These are phyloP conservation scores for Leptodontidium sp. DNA, from an alignment of 2,329 filamentous ascomycete species.

Conservation along the genomic window DNA sequence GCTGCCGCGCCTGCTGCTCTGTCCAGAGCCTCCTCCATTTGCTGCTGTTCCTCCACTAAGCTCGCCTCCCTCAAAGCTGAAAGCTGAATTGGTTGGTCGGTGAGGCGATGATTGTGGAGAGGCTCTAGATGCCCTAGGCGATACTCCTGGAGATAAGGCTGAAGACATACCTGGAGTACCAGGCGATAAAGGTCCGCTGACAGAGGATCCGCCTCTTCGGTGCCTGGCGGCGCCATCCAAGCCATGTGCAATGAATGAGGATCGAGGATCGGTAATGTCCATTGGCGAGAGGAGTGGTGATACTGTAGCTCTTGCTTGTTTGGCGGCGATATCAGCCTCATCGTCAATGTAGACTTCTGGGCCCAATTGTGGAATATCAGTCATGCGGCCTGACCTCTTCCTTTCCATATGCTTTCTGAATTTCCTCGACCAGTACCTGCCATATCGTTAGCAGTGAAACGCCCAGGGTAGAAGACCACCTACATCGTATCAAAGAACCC, in stretches of 20 bases:
- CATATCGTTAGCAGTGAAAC: slow-evolving; percentile 35
- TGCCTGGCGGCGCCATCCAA: slow-evolving; percentile 40
- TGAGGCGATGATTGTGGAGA: slow-evolving; percentile 45
- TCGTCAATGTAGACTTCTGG: slow-evolving; percentile 93
- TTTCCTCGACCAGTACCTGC: slow-evolving; percentile 79
- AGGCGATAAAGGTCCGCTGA: slow-evolving; percentile 24
- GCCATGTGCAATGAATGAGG: slow-evolving; percentile 44
- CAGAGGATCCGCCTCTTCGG: slow-evolving; percentile 36
- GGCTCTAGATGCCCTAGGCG: slow-evolving; percentile 25
- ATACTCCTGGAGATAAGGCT: slow-evolving; percentile 29
- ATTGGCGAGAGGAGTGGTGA: slow-evolving; percentile 41
- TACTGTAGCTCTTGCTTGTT: slow-evolving; percentile 32
- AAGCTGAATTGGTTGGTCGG: slow-evolving; percentile 47
- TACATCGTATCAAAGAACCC: slow-evolving; percentile 95
- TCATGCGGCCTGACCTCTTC: slow-evolving; percentile 80
- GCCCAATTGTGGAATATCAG: slow-evolving; percentile 77
- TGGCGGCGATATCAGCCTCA: slow-evolving; percentile 56
- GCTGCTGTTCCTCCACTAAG: slow-evolving; percentile 26
- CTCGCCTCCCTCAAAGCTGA: slow-evolving; percentile 43
- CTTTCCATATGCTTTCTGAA: slow-evolving; percentile 80
- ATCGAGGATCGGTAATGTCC: slow-evolving; percentile 38
- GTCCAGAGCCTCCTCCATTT: slow-evolving; percentile 39
- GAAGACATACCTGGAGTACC: slow-evolving; percentile 31
- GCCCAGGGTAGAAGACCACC: slow-evolving; percentile 43
- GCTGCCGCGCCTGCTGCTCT: slow-evolving; percentile 70